Evolutionary conservation across 2,329 filamentous ascomycete genomes (phyloP), one percentile per base, ranked within the genome.

Genomic region (Ceratocystis cubensis): DNA sequence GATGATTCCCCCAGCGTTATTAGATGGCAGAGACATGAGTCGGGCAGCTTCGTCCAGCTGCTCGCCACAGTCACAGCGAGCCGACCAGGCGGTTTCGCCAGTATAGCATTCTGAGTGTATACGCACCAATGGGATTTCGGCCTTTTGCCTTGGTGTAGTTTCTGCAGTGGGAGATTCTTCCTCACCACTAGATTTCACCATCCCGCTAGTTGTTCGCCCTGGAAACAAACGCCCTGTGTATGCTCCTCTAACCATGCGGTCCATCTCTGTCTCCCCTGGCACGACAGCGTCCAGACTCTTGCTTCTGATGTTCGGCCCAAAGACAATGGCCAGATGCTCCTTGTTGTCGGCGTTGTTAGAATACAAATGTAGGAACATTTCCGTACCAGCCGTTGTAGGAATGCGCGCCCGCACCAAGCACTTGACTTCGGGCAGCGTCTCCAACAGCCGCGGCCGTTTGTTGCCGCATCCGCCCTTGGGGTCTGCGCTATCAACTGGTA

Each of bases 81-180:
- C 93, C 6, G 92, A 96, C 94, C 94, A 97, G 0, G 95, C 94
- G 0, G 94, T 99, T 79, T 99, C 94, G 68, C 94, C 94, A 0
- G 94, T 99, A 76, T 99, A 99, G 78, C 94, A 99, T 76, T 99
- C 94, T 2, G 90, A 96, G 75, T 99, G 94, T 73, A 99, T 99
- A 67, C 94, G 84, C 61, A 99, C 93, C 48, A 99, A 79, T 0
- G 94, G 90, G 15, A 70, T 48, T 65, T 5, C 13, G 2, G 25
- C 6, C 20, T 44, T 57, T 25, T 44, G 53, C 17, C 63, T 22
- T 28, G 20, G n/a, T 30, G 30, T 37, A 25, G 56, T 30, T 25
- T 63, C 25, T 8, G 44, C 2, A n/a, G 22, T 15, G 33, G 44
- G 2, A 28, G 61, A 10, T 20, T 20, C 10, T 33, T 28, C 44